Conservation (phyloP, 108 stramenopile genomes). For the Heterococcus sp. region DNA sequence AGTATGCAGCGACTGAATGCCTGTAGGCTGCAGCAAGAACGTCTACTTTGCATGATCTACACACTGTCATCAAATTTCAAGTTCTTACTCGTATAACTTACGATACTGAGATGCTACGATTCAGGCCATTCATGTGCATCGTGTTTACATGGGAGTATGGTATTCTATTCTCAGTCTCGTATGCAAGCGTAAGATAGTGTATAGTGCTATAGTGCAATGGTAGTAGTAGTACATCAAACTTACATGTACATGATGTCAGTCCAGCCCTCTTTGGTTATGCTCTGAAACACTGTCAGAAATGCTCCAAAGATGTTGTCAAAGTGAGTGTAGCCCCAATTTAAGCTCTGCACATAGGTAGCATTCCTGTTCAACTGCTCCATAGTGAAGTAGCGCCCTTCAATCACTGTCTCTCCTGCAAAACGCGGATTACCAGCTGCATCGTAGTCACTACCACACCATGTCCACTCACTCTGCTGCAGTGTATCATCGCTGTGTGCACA, state of each 20-base stretch:
- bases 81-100: no score
- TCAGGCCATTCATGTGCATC: no score
- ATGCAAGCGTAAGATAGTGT: no score
- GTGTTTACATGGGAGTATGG: no score
- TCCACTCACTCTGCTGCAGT: conserved; percentile 24
- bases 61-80: no score
- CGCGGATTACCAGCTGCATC: conserved; percentile 47
- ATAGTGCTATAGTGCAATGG: no score
- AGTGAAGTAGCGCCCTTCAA: conserved; percentile 34
- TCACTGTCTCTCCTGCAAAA: conserved; percentile 33
- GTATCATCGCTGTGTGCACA: conserved; percentile 16
- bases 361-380: conserved; percentile 5
- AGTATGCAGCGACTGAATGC: no score
- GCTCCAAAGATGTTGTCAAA: conserved; percentile 63
- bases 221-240: no score
- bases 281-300: conserved; percentile 65
- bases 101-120: no score
- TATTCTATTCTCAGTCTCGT: no score
- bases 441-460: conserved; percentile 53
- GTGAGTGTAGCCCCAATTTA: conserved; percentile 64
- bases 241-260: conserved; percentile 63
- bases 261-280: conserved; percentile 72
- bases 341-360: conserved; percentile 35
- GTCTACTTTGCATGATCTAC: no score
- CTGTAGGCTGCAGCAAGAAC: no score